Conservation (phyloP, 148 eudicot species). For the Rhododendron simsii region DNA sequence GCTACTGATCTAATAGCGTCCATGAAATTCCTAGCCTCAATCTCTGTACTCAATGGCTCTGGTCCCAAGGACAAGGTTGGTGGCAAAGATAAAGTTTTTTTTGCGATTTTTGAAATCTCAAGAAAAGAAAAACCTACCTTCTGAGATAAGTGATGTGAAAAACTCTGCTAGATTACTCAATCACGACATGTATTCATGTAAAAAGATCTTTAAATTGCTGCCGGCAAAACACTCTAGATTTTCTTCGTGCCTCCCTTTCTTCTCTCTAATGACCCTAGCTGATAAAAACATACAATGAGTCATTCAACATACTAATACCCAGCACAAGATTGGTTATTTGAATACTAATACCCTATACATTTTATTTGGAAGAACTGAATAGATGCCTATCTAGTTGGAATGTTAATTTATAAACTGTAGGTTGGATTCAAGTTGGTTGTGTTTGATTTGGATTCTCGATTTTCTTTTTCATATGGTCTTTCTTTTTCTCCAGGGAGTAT, state of each 20-base stretch:
- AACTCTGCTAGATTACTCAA: not conserved
- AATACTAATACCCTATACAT: not conserved
- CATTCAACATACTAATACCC: not conserved
- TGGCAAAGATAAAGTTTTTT: not conserved
- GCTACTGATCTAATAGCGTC: not conserved
- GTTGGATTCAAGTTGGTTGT: not conserved
- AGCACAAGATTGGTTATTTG: not conserved
- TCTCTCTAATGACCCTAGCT: not conserved
- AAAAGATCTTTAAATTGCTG: not conserved
- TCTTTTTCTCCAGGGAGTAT: slow-evolving; percentile 59
- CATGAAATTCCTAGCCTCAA: not conserved
- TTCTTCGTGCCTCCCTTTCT: not conserved
- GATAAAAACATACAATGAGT: not conserved
- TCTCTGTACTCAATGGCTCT: not conserved
- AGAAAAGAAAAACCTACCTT: not conserved
- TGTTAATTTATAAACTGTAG: not conserved
- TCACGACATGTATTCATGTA: not conserved
- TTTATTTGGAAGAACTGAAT: not conserved
- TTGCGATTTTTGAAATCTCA: not conserved
- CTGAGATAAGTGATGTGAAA: not conserved
- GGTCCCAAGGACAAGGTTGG: not conserved
- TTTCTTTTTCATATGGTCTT: not conserved
- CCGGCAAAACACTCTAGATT: not conserved
- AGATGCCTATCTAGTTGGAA: not conserved
- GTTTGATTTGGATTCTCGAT: not conserved